Conservation (phyloP, 75 land plant genomes). For the Isoetes taiwanensis region DNA sequence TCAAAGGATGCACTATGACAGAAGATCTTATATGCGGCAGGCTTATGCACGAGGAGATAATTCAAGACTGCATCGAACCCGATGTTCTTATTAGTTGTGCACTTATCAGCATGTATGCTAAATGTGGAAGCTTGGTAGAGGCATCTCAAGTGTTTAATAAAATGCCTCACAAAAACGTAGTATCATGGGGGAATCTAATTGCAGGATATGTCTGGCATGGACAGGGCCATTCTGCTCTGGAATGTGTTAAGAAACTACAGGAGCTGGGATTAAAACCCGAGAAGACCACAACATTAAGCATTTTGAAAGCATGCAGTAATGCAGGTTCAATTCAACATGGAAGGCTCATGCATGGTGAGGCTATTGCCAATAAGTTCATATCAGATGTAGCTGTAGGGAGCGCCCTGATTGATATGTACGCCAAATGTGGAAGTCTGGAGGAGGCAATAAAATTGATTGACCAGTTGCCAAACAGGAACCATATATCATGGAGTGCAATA, state of each 20-base stretch:
- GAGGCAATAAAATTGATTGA: neutral
- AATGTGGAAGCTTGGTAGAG: neutral
- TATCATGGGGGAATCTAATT: conserved; percentile 21
- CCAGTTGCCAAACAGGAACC: conserved; percentile 6
- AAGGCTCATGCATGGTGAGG: too few species aligned
- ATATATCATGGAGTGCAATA: conserved; percentile 21
- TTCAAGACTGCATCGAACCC: too few species aligned
- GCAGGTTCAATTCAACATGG: too few species aligned
- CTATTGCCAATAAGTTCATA: too few species aligned
- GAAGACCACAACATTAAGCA: conserved; percentile 13
- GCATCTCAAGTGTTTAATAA: neutral
- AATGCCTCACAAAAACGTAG: conserved; percentile 6
- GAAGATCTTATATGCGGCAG: too few species aligned
- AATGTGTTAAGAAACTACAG: neutral
- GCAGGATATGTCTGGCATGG: conserved; percentile 18
- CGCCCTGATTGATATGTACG: too few species aligned
- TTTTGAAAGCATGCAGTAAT: conserved; percentile 21
- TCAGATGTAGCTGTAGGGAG: too few species aligned
- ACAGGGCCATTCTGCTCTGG: conserved; percentile 7
- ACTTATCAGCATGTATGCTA: conserved; percentile 40
- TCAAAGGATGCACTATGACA: too few species aligned
- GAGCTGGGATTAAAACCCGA: conserved; percentile 9
- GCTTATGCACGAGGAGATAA: too few species aligned
- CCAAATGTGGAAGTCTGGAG: neutral
- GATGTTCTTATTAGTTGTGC: conserved; percentile 34